Evolutionary conservation across 176 grass and related monocot genomes (phyloP), one percentile per base, ranked within the genome.

Genomic region (Saccharum spontaneum): DNA sequence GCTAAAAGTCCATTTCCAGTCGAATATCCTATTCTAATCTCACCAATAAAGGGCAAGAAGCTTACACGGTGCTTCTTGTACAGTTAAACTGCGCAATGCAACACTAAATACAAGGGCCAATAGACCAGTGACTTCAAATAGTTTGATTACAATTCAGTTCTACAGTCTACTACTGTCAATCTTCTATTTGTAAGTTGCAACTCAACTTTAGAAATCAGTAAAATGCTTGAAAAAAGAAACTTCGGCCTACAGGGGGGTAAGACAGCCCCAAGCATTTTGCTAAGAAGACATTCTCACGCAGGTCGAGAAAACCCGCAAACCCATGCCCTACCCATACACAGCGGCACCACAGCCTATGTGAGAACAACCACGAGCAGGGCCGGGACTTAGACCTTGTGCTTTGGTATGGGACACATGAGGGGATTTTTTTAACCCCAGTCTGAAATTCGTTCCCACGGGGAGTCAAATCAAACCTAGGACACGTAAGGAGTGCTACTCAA

Each of bases 161-260:
- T 31, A 48, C 13, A 75, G 17, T 75, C 50, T 54, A n/a, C 8
- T 73, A 7, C 31, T 15, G 30, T 17, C 17, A 76, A 52, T 65
- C 43, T 57, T 82, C 67, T 71, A 64, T 36, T 20, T 37, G 16
- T 23, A 54, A 11, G 30, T 24, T 64, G 39, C 18, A 74, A 63
- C 12, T 74, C 13, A 49, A 71, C 50, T 60, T 18, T 69, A 22
- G 8, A 40, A 48, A 59, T 13, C 14, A 14, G 10, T 4, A 30
- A 23, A 86, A 73, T 86, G 55, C 3, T 65, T 9, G 17, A 49
- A 79, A 38, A 76, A 48, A 52, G 49, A 54, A 18, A 54, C 18
- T 16, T 54, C 49, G 5, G 7, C 49, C 49, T 54, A 54, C 1
- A 18, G 0, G 48, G 15, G 48, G 4, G 14, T 50, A 50, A 50